Evolutionary conservation across 108 stramenopile genomes (phyloP), one percentile per base, ranked within the genome.

Genomic region (Skeletonema marinoi): DNA sequence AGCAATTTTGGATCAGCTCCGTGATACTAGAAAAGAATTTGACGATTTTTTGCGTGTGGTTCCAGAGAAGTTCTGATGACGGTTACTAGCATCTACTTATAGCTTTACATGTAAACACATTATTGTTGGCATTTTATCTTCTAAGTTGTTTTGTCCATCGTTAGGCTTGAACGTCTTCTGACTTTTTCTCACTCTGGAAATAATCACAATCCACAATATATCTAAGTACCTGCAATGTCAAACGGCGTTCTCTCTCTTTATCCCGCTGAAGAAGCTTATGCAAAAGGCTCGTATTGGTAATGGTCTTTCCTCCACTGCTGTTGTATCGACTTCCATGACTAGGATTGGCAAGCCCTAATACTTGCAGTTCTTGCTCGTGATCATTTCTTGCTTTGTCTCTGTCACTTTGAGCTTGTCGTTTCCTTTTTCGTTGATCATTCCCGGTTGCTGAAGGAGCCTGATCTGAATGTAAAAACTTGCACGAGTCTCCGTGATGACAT

Each of bases 121-220:
- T 44, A 66, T 39, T 39, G 39, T 25, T 42, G 41, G 2, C 38
- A 66, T 7, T 35, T n/a, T 66, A 66, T 35, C n/a, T 35, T 42
- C 39, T 8, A 0, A 16, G 19, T 25, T 14, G 19, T 25, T 14
- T 42, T 29, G 16, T 44, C 21, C 9, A 9, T 44, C 4, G 14
- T 70, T 39, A 74, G 36, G 19, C 51, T 51, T 41, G 38, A 1
- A 36, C 19, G 6, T 74, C 54, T 60, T 17, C 19, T 60, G 17
- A 31, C 36, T 33, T 32, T 12, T 42, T 65, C 4, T 60, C 6
- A 38, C 60, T 73, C 31, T 82, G 85, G 67, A 90, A 88, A 70
- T 85, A 94, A 75, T 94, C 75, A 16, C 74, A 75, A 68, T 92
- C 85, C 14, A 92, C 92, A 77, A 96, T 86, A 65, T 89, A 90